A percentile compares a stretch with the other conserved stretches of the same genome.
Evolutionary conservation across 306 rosid genomes (phyloP).

Genomic region (Hippophae gyantsensis): DNA sequence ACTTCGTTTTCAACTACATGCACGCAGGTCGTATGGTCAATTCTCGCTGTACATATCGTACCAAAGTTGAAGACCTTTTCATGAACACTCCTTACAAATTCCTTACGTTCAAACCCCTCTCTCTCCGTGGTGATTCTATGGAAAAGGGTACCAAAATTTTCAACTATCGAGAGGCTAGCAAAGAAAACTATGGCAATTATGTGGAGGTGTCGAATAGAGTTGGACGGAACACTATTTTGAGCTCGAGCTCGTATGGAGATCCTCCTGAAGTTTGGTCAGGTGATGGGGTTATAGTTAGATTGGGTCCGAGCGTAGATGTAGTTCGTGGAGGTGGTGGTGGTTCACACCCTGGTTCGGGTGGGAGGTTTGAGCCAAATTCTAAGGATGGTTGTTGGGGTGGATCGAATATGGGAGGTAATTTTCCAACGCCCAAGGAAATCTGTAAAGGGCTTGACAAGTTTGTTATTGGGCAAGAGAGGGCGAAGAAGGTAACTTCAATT

Average conservation of each 20-base stretch:
- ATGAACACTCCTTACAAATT: constrained; percentile 47
- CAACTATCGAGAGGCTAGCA: constrained; percentile 16
- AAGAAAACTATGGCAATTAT: constrained; percentile 19
- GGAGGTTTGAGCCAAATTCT: constrained; percentile 42
- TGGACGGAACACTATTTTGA: constrained; percentile 12
- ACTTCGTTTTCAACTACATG: constrained; percentile 39
- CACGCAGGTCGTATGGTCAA: constrained; percentile 32
- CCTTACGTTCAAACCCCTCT: constrained; percentile 63
- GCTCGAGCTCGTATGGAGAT: constrained; percentile 57
- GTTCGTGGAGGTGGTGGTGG: constrained; percentile 49
- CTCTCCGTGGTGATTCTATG: constrained; percentile 46
- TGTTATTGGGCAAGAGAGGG: constrained; percentile 93
- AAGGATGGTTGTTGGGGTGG: constrained; percentile 87
- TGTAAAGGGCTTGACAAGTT: constrained; percentile 83
- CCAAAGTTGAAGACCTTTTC: constrained; percentile 31
- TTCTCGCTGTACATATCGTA: constrained; percentile 37
- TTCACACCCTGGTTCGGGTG: constrained; percentile 40
- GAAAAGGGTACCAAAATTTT: constrained; percentile 22
- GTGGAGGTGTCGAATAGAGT: constrained; percentile 17
- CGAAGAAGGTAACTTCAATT: constrained; percentile 59
- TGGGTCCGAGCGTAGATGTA: constrained; percentile 39
- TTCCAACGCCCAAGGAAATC: constrained; percentile 95
- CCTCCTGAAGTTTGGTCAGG: constrained; percentile 96
- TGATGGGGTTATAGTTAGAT: constrained; percentile 63
- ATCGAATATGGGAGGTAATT: constrained; percentile 57